Conservation (phyloP, 2,329 filamentous ascomycete species). For the Apiospora phragmitis region DNA sequence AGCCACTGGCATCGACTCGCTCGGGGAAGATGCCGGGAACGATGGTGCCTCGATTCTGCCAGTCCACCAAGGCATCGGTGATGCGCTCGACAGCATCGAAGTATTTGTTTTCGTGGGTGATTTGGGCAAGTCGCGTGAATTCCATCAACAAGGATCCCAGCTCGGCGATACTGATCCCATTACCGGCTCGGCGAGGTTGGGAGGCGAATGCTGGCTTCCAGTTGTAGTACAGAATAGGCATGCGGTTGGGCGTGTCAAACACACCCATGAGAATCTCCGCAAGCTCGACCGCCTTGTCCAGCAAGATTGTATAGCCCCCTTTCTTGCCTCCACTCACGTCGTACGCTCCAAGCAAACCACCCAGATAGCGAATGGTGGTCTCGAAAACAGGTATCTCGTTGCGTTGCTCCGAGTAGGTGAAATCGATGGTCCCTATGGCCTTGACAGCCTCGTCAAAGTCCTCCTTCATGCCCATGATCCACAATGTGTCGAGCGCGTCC, state of each 20-base stretch:
- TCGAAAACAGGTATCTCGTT: conserved; percentile 86
- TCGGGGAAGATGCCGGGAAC: conserved; percentile 82
- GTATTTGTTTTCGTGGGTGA: conserved; percentile 79
- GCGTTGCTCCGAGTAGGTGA: conserved; percentile 66
- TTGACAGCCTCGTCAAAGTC: conserved; percentile 67
- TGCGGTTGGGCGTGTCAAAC: conserved; percentile 87
- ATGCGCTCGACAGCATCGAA: conserved; percentile 89
- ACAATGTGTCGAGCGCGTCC: conserved; percentile 68
- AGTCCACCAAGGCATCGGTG: conserved; percentile 74
- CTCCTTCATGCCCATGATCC: conserved; percentile 69
- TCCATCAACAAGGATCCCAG: conserved; percentile 81
- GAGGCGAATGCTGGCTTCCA: conserved; percentile 70
- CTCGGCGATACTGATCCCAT: conserved; percentile 60
- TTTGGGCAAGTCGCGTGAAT: conserved; percentile 84
- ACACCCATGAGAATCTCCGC: conserved; percentile 71
- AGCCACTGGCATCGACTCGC: conserved; percentile 76
- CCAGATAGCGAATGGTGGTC: conserved; percentile 87
- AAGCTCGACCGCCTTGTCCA: conserved; percentile 71
- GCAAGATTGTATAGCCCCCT: conserved; percentile 60
- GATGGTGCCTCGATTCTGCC: conserved; percentile 67
- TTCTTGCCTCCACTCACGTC: conserved; percentile 70
- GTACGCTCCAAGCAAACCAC: conserved; percentile 81
- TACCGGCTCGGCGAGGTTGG: conserved; percentile 62
- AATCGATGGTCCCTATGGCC: conserved; percentile 68
- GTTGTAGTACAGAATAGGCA: conserved; percentile 80